Percentiles rank a stretch among this genome's conserved stretches.
Conservation (phyloP, 2,329 filamentous ascomycete genomes). For the Ophiosphaerella korrae region DNA sequence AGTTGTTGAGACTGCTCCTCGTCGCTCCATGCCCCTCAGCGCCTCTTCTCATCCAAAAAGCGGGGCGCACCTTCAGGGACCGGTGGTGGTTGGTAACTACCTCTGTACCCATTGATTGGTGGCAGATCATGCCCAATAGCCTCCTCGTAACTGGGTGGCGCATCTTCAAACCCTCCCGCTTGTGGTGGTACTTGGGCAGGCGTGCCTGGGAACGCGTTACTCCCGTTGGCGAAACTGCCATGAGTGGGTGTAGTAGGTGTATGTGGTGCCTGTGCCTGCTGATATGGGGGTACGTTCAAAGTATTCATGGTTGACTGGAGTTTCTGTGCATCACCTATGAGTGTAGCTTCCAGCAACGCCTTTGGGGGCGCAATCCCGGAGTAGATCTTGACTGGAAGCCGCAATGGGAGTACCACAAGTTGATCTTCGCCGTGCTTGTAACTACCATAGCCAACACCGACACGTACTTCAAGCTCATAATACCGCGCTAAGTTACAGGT, state of each 20-base stretch:
- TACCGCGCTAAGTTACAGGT: slow-evolving; percentile 84
- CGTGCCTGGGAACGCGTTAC: slow-evolving; percentile 24
- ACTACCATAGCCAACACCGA: slow-evolving; percentile 77
- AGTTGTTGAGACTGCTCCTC: slow-evolving; percentile 3
- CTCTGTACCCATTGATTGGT: slow-evolving; percentile 73
- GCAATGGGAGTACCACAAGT: slow-evolving; percentile 76
- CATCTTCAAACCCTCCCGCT: slow-evolving; percentile 63
- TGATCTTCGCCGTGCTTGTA: slow-evolving; percentile 65
- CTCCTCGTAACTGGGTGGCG: slow-evolving; percentile 95
- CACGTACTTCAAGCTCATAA: slow-evolving; percentile 82
- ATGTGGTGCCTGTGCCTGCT: slow-evolving; percentile 22
- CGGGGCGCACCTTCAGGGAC: slow-evolving; percentile 44
- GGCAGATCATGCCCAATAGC: slow-evolving; percentile 80
- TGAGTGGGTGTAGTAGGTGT: slow-evolving; percentile 33
- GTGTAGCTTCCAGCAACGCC: slow-evolving; percentile 72
- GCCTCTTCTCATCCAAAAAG: slow-evolving; percentile 45
- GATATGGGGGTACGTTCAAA: slow-evolving; percentile 18
- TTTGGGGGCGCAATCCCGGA: slow-evolving; percentile 85
- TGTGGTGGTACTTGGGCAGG: slow-evolving; percentile 22
- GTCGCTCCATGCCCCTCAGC: slow-evolving; percentile 19
- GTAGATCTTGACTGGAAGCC: slow-evolving; percentile 79
- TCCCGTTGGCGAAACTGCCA: slow-evolving; percentile 22
- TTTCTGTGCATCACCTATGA: slow-evolving; percentile 31
- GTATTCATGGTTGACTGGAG: slow-evolving; percentile 8
- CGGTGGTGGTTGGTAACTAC: slow-evolving; percentile 62